These are phyloP conservation scores for Hansfordia pulvinata DNA, from an alignment of 2,329 filamentous ascomycete species.

Conservation along the genomic window DNA sequence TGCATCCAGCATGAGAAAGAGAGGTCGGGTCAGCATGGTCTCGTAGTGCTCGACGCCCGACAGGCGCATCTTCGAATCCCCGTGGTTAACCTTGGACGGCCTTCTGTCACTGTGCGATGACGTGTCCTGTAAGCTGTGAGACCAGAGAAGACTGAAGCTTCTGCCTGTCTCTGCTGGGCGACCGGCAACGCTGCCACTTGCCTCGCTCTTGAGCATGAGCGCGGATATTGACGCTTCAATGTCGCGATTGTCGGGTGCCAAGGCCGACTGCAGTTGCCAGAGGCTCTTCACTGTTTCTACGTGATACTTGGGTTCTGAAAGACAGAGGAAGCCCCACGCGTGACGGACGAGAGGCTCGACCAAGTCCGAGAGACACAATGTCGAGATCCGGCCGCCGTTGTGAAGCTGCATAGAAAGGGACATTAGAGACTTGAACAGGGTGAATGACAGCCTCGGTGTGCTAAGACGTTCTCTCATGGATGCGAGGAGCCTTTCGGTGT, in stretches of 20 bases:
- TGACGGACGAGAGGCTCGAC: slow-evolving; percentile 55
- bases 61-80: too few species aligned
- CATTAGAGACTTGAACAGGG: slow-evolving; percentile 42
- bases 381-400: slow-evolving; percentile 34
- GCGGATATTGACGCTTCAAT: slow-evolving; percentile 68
- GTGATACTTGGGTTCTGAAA: slow-evolving; percentile 80
- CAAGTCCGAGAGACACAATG: slow-evolving; percentile 42
- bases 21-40: slow-evolving; percentile 63
- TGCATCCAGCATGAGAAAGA: slow-evolving; percentile 71
- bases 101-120: slow-evolving; percentile 26
- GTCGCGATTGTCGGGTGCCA: slow-evolving; percentile 53
- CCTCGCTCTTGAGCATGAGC: slow-evolving; percentile 47
- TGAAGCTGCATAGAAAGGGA: slow-evolving; percentile 45
- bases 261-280: slow-evolving; percentile 69
- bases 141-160: slow-evolving; percentile 68
- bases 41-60: slow-evolving; percentile 51
- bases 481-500: slow-evolving; percentile 32
- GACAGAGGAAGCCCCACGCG: slow-evolving; percentile 70
- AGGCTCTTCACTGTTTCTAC: slow-evolving; percentile 81
- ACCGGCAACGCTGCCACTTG: slow-evolving; percentile 29
- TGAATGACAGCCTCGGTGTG: slow-evolving; percentile 28
- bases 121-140: slow-evolving; percentile 57
- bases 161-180: slow-evolving; percentile 47
- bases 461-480: slow-evolving; percentile 36
- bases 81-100: too few species aligned